Conservation (phyloP, 768 basidiomycete genomes). For the Pulveroboletus sp. region DNA sequence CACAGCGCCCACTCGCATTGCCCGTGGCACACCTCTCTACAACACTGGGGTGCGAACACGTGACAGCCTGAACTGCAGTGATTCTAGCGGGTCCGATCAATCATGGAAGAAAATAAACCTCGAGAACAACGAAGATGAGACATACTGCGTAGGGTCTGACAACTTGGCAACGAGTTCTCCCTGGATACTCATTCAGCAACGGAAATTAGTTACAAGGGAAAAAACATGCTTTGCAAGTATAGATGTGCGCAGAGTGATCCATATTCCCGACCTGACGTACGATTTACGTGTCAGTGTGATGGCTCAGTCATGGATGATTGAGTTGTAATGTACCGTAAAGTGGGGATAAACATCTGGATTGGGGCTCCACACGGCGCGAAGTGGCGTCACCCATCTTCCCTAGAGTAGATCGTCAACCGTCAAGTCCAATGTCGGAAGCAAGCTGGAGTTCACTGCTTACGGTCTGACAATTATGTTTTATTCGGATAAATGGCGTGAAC, state of each 20-base stretch:
- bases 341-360: conserved; percentile 82
- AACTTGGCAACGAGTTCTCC: conserved; percentile 70
- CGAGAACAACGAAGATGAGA: not conserved
- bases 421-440: not conserved
- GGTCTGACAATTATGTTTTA: conserved; percentile 79
- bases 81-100: conserved; percentile 42
- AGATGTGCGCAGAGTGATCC: conserved; percentile 75
- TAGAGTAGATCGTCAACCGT: conserved; percentile 25
- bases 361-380: conserved; percentile 74
- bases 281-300: not conserved
- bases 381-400: conserved; percentile 81
- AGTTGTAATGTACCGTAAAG: conserved; percentile 60
- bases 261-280: conserved; percentile 64
- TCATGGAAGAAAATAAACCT: not conserved
- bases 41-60: conserved; percentile 76
- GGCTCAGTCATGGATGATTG: not conserved
- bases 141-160: conserved; percentile 54
- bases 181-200: conserved; percentile 29
- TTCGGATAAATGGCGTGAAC: conserved; percentile 59
- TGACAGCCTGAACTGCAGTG: conserved; percentile 87
- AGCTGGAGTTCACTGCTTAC: conserved; percentile 37
- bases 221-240: conserved; percentile 59
- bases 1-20: conserved; percentile 76
- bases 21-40: conserved; percentile 75
- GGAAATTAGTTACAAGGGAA: not conserved